Evolutionary conservation across 2,329 filamentous ascomycete species (phyloP), one percentile per base, ranked within the genome.

Genomic region (Exophiala bonariae): DNA sequence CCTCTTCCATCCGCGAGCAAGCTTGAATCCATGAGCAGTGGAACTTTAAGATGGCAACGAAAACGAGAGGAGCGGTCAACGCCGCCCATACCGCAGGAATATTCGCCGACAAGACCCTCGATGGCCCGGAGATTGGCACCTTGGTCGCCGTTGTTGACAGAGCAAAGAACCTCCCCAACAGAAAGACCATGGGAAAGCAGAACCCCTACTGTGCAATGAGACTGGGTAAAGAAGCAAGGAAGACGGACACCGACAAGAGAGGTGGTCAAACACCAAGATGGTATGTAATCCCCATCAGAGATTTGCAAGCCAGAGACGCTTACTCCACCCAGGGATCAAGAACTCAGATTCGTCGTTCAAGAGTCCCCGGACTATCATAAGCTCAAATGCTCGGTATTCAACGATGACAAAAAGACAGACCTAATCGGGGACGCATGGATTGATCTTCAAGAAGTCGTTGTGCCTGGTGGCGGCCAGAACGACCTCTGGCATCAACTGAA

Each of bases 151-250:
- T 99, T 61, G 82, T 97, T 62, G 93, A 99, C 72, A 82, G 91
- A 59, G 93, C 91, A 42, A 97, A 96, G 80, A 99, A 99, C 67
- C 74, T 99, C 59, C 93, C 93, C 41, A 99, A 99, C 71, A 77
- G 90, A 59, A 95, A 95, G 75, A 93, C 90, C 4, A 96, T 99
- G 76, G 93, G 93, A 46, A 99, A 99, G 72, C 93, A 99, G 73
- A 91, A 97, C 66, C 92, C 93, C 0, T 99, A 97, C 69, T 96
- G 91, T 70, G 93, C 93, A 30, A 91, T 90, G 23, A 80, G 93
- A 44, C 73, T 99, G 36, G 93, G 92, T 26, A 99, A 99, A 69
- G 91, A 97, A 70, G 93, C 93, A 38, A 95, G 95, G 75, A 96
- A 96, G 78, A 99, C 93, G 2, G 86, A 86, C 32, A 96, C 92